A percentile compares a stretch with the other conserved stretches of the same genome.
Evolutionary conservation across 192 early-diverging fungal species (phyloP).

Genomic region (Coemansia sp.): DNA sequence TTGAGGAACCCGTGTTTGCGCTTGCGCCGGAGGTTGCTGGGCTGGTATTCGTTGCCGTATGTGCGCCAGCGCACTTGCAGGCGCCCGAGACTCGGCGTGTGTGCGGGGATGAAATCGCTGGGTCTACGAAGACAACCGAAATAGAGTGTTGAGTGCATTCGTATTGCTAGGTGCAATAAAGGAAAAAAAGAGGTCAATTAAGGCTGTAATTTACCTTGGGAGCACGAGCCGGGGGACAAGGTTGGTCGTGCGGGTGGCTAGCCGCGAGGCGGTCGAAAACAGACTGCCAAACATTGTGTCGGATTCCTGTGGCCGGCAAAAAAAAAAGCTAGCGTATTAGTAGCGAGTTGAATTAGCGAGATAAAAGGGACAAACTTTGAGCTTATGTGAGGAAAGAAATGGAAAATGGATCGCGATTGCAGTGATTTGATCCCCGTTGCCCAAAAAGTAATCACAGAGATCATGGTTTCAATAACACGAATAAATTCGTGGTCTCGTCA

Average conservation of each 20-base stretch:
- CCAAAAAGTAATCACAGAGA: too few relatives aligned
- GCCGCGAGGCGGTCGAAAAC: neutral
- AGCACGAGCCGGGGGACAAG: neutral
- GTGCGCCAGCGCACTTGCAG: constrained; percentile 71
- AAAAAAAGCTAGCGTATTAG: neutral
- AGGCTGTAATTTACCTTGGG: neutral
- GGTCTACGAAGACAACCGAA: too few relatives aligned
- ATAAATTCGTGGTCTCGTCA: too few relatives aligned
- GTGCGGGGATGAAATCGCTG: neutral
- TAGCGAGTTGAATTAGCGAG: neutral
- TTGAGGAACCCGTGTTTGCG: constrained; percentile 87
- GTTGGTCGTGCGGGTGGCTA: neutral
- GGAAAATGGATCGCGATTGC: too few relatives aligned
- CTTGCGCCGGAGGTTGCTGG: constrained; percentile 84
- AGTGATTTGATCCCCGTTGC: too few relatives aligned
- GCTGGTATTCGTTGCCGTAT: constrained; percentile 91
- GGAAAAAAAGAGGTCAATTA: neutral
- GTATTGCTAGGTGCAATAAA: neutral
- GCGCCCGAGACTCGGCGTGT: neutral
- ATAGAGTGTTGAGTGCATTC: too few relatives aligned
- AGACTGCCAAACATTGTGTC: constrained; percentile 4
- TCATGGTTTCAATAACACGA: too few relatives aligned
- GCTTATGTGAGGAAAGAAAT: neutral
- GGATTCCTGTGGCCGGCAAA: neutral
- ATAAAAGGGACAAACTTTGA: neutral